Conservation (phyloP, 2,329 filamentous ascomycete species). For the Onygenales sp. region DNA sequence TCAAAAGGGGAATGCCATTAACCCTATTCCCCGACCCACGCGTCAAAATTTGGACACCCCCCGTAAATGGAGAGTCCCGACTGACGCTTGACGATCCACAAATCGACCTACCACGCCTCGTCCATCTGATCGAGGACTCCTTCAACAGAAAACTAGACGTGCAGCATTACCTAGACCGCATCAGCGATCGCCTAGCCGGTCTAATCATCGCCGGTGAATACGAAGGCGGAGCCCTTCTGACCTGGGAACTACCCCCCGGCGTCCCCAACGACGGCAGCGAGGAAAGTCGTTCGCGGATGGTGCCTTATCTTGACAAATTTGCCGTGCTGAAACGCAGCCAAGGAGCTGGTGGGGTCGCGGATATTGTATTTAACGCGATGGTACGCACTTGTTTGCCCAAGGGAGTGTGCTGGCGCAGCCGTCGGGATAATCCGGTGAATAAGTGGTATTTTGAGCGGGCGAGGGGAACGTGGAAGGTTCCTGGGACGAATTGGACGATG, state of each 20-base stretch:
- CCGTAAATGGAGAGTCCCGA: conserved; percentile 47
- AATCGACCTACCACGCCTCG: conserved; percentile 73
- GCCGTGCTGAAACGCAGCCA: conserved; percentile 83
- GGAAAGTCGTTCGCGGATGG: conserved; percentile 50
- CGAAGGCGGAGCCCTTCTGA: conserved; percentile 88
- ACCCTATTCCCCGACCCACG: conserved; percentile 69
- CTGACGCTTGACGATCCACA: conserved; percentile 67
- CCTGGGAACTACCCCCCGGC: conserved; percentile 73
- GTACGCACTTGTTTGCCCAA: conserved; percentile 77
- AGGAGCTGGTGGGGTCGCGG: conserved; percentile 83
- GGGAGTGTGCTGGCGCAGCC: conserved; percentile 86
- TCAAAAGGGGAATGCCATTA: conserved; percentile 85
- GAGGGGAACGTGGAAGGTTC: conserved; percentile 70
- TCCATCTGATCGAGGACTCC: conserved; percentile 86
- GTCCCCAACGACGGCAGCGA: conserved; percentile 46
- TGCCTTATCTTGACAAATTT: conserved; percentile 96
- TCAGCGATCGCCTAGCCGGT: conserved; percentile 72
- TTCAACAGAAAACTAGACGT: conserved; percentile 80
- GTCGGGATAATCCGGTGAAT: conserved; percentile 89
- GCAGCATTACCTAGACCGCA: conserved; percentile 69
- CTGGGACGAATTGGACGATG: conserved; percentile 87
- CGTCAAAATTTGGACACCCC: conserved; percentile 57
- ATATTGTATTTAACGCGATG: conserved; percentile 95
- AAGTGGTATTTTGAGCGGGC: conserved; percentile 98
- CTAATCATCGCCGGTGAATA: conserved; percentile 94